Conservation (phyloP, 345 rosid genomes). For the Citrus maxima region DNA sequence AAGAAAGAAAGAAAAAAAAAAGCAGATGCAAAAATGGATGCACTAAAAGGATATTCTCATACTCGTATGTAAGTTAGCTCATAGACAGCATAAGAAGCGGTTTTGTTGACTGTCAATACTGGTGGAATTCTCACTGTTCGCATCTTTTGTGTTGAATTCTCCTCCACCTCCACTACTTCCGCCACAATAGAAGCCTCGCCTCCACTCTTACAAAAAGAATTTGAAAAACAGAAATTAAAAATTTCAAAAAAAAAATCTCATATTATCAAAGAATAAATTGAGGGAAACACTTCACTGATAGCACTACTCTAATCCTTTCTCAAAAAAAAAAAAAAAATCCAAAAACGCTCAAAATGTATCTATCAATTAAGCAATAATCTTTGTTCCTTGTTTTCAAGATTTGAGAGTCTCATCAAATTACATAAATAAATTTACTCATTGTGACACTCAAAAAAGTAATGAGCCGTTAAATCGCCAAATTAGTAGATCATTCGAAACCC, state of each 20-base stretch:
- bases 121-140: conserved; percentile 78
- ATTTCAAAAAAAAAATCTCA: not conserved
- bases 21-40: not conserved
- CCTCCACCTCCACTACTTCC: conserved; percentile 91
- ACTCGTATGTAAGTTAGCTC: conserved; percentile 72
- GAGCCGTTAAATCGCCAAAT: not conserved
- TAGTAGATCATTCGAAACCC: not conserved
- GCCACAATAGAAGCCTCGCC: conserved; percentile 88
- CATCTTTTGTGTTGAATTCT: conserved; percentile 72
- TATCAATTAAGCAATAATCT: not conserved
- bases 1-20: not conserved
- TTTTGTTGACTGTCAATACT: conserved; percentile 67
- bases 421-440: not conserved
- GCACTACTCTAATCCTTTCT: not conserved
- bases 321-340: not conserved
- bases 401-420: not conserved
- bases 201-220: conserved; percentile 48
- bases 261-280: not conserved
- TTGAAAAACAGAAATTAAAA: not conserved
- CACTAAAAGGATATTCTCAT: not conserved
- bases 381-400: not conserved
- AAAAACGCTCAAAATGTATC: not conserved
- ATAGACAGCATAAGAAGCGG: conserved; percentile 79
- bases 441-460: not conserved
- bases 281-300: not conserved